Conservation (phyloP, 2,329 filamentous ascomycete genomes). For the Fusarium succisae region DNA sequence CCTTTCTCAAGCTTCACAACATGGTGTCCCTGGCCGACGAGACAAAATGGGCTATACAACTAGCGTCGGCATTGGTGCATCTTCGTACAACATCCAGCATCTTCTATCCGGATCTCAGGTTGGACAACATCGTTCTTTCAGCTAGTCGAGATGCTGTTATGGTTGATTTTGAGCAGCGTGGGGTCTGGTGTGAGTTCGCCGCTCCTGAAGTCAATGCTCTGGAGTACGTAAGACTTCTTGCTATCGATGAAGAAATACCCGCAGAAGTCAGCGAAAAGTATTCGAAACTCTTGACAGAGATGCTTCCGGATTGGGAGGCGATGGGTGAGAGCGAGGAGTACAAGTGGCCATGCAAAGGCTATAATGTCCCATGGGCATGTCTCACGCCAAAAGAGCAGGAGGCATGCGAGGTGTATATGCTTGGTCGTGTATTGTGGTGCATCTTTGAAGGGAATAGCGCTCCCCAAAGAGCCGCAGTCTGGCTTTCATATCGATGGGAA, state of each 20-base stretch:
- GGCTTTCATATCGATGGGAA: conserved; percentile 68
- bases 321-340: conserved; percentile 56
- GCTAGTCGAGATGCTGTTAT: conserved; percentile 59
- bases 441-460: conserved; percentile 69
- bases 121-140: conserved; percentile 68
- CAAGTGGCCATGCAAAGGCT: conserved; percentile 58
- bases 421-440: conserved; percentile 69
- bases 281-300: conserved; percentile 50
- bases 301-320: conserved; percentile 59
- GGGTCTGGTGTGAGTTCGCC: conserved; percentile 70
- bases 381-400: conserved; percentile 63
- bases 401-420: conserved; percentile 69
- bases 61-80: conserved; percentile 62
- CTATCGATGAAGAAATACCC: conserved; percentile 58
- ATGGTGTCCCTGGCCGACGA: conserved; percentile 56
- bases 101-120: conserved; percentile 67
- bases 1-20: conserved; percentile 58
- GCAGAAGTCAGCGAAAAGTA: conserved; percentile 53
- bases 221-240: conserved; percentile 66
- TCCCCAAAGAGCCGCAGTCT: conserved; percentile 64
- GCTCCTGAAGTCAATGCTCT: conserved; percentile 68
- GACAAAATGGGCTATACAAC: conserved; percentile 63
- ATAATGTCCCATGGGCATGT: conserved; percentile 66
- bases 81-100: conserved; percentile 55
- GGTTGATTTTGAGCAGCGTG: conserved; percentile 71